phyloP scores from a whole-genome alignment of 1,284 basidiomycete genomes.

The Phellopilus nigrolimitatus region DNA sequence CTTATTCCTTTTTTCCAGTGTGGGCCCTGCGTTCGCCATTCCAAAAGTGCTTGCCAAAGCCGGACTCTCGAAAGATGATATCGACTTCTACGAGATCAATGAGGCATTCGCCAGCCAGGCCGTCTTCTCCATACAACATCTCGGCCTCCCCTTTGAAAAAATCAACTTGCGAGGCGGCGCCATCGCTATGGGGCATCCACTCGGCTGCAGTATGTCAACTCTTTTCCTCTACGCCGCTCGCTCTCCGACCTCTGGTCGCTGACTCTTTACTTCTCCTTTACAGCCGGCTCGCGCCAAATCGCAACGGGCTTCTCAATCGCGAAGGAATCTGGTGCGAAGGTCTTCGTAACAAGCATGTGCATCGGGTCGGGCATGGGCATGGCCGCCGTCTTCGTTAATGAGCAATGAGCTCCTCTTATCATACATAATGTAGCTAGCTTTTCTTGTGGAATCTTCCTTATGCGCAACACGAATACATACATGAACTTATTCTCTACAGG shows the following conservation, averaged over 20 bases:
- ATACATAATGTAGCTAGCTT: neutral
- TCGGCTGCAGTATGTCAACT: conserved; percentile 65
- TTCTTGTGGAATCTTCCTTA: neutral
- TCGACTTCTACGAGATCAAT: conserved; percentile 95
- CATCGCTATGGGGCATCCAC: conserved; percentile 84
- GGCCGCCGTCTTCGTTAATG: conserved; percentile 78
- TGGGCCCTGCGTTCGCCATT: conserved; percentile 90
- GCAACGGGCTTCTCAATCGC: conserved; percentile 82
- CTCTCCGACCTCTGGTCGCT: conserved; percentile 6
- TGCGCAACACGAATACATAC: neutral
- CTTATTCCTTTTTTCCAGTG: conserved; percentile 30
- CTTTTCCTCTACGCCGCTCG: conserved; percentile 6
- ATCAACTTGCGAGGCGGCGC: conserved; percentile 89
- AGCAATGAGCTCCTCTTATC: conserved; percentile 52
- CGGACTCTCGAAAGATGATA: conserved; percentile 69
- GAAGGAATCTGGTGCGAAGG: conserved; percentile 67
- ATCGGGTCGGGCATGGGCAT: conserved; percentile 92
- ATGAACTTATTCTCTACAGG: too few relatives aligned
- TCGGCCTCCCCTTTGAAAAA: conserved; percentile 75
- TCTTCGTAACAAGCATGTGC: conserved; percentile 94
- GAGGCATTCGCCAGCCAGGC: conserved; percentile 92
- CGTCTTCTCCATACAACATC: conserved; percentile 71
- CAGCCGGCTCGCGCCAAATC: conserved; percentile 84
- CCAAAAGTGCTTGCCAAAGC: conserved; percentile 73
- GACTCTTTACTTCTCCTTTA: conserved; percentile 12